Conservation (phyloP, 495 filamentous ascomycete genomes). For the Aspergillus taichungensis region DNA sequence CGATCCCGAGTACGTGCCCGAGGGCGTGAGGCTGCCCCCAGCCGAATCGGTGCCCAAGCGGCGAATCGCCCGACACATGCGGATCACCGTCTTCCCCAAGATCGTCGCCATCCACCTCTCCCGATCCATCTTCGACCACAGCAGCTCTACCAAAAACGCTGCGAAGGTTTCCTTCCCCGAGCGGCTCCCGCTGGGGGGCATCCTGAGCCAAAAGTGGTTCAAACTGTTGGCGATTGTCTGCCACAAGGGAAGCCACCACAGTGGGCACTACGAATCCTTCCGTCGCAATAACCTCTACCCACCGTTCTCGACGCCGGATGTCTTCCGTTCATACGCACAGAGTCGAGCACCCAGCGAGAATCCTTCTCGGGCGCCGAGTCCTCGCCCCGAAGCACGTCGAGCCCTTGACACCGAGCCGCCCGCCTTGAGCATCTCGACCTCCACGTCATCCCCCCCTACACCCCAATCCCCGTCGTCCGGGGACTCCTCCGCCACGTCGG, state of each 20-base stretch:
- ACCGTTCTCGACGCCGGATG: constrained; percentile 74
- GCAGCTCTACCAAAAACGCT: constrained; percentile 78
- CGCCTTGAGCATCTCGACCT: constrained; percentile 24
- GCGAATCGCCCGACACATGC: constrained; percentile 75
- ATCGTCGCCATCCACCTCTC: constrained; percentile 88
- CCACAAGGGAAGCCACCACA: constrained; percentile 92
- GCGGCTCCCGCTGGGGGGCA: constrained; percentile 65
- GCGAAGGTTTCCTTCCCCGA: constrained; percentile 93
- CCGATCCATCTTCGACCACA: constrained; percentile 77
- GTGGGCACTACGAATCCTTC: constrained; percentile 96
- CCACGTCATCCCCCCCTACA: constrained; percentile 33
- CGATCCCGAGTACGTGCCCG: constrained; percentile 69
- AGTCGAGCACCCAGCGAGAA: constrained; percentile 46
- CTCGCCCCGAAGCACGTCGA: constrained; percentile 24
- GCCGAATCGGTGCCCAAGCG: constrained; percentile 65
- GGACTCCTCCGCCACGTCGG: constrained; percentile 9
- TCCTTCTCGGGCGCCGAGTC: constrained; percentile 36
- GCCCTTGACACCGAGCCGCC: constrained; percentile 19
- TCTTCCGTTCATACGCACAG: constrained; percentile 59
- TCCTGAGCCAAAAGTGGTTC: constrained; percentile 70
- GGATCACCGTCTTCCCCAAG: constrained; percentile 78
- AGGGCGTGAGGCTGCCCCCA: constrained; percentile 68
- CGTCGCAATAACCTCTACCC: constrained; percentile 70
- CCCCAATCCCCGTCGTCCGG: constrained; percentile 34
- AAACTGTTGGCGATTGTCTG: constrained; percentile 81